A percentile compares a stretch with the other conserved stretches of the same genome.
These are phyloP conservation scores for Penicillium paradoxum DNA, from an alignment of 495 filamentous ascomycete species.

Conservation along the genomic window DNA sequence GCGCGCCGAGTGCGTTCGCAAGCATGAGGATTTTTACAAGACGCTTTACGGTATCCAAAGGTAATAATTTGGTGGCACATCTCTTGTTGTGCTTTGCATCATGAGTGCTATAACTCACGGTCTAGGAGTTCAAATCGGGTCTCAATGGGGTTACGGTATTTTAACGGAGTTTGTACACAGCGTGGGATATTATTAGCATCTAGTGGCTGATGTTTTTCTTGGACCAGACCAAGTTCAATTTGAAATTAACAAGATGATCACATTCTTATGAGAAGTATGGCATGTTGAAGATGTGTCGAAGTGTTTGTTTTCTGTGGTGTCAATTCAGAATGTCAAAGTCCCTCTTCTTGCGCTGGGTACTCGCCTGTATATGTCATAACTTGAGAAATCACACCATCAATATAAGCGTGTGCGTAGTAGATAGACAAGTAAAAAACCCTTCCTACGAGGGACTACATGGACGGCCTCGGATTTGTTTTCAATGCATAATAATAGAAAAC, in stretches of 20 bases:
- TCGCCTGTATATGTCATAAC: no score
- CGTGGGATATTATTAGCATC: neutral
- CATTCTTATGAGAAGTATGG: no score
- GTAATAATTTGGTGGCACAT: neutral
- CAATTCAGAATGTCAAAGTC: neutral
- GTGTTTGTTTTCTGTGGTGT: neutral
- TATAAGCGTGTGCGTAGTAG: no score
- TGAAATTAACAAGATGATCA: no score
- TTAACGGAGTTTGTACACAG: neutral
- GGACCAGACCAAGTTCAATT: neutral
- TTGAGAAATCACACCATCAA: no score
- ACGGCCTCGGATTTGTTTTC: no score
- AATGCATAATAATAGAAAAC: no score
- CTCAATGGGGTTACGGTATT: neutral
- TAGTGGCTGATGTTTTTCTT: neutral
- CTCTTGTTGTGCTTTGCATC: neutral
- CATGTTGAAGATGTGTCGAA: neutral
- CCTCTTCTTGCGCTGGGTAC: neutral
- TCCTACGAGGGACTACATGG: no score
- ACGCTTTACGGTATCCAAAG: neutral
- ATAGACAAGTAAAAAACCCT: no score
- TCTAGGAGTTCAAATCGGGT: neutral
- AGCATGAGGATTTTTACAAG: conserved; percentile 5
- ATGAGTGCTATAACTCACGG: neutral
- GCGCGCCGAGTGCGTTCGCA: conserved; percentile 23